phyloP scores from a whole-genome alignment of 208 protist species.

The Leptomonas pyrrhocoris region DNA sequence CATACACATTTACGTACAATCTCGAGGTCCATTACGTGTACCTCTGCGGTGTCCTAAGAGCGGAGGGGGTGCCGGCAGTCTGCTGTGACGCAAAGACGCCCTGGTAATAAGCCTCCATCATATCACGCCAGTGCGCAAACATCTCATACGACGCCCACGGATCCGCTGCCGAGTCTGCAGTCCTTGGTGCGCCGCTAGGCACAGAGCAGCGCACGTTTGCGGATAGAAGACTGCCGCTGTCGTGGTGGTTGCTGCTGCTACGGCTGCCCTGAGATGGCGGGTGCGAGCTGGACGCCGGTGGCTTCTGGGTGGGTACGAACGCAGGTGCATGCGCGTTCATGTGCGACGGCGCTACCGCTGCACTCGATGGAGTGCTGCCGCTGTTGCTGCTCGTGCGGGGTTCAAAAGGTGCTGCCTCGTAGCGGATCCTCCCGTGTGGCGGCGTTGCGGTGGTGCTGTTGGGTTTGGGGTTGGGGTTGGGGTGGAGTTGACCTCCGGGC shows the following conservation, averaged over 20 bases:
- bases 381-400: conserved; percentile 9
- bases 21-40: background rate
- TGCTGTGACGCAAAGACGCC: conserved; percentile 21
- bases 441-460: background rate
- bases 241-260: background rate
- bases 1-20: background rate
- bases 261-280: background rate
- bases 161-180: background rate
- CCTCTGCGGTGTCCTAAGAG: background rate
- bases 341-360: background rate
- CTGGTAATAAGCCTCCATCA: conserved; percentile 44
- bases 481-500: background rate
- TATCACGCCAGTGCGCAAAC: conserved; percentile 43
- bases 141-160: conserved; percentile 46
- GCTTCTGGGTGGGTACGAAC: conserved; percentile 21
- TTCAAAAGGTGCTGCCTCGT: conserved; percentile 24
- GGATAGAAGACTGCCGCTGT: too few relatives aligned
- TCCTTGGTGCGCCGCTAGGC: background rate
- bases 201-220: background rate
- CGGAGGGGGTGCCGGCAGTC: background rate
- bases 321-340: conserved; percentile 23
- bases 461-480: background rate
- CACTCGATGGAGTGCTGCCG: background rate
- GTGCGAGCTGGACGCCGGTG: background rate
- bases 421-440: conserved; percentile 4